Conservation (phyloP, 257 asterid genomes). For the Linaria vulgaris region DNA sequence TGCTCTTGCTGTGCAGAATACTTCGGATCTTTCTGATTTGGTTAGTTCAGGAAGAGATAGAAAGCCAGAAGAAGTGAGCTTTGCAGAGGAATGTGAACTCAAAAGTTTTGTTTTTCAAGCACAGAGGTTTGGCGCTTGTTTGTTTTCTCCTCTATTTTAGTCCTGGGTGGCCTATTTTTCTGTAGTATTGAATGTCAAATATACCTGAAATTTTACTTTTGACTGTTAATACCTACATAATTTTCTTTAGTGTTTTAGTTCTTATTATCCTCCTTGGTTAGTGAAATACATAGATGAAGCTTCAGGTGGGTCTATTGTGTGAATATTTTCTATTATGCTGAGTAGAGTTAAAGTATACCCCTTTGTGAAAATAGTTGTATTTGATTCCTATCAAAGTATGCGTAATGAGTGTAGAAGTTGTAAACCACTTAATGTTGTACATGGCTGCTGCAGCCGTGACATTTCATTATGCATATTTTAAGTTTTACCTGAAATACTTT, state of each 20-base stretch:
- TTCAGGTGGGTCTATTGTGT: constrained; percentile 6
- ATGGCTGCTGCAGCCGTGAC: background rate
- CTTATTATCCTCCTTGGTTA: background rate
- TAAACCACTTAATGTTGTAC: background rate
- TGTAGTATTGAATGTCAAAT: background rate
- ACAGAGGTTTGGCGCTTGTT: constrained; percentile 60
- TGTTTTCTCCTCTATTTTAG: constrained; percentile 1
- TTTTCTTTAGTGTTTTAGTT: background rate
- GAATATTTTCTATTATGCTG: background rate
- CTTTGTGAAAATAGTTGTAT: background rate
- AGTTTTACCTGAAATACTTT: no score
- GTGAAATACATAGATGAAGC: constrained; percentile 2
- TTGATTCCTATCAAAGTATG: background rate
- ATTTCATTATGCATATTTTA: background rate
- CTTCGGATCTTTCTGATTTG: constrained; percentile 86
- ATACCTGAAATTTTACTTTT: background rate
- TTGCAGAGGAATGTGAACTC: constrained; percentile 78
- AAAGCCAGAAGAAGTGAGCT: constrained; percentile 79
- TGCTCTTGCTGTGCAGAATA: constrained; percentile 53
- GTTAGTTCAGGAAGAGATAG: constrained; percentile 93
- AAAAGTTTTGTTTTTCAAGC: constrained; percentile 72
- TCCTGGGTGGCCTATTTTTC: constrained; percentile 7
- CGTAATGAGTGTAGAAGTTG: constrained; percentile 6
- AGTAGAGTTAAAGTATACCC: constrained; percentile 8
- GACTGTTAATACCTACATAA: background rate